A percentile compares a stretch with the other conserved stretches of the same genome.
Conservation (phyloP, 2,329 filamentous ascomycete species). For the Paramyrothecium sp. region DNA sequence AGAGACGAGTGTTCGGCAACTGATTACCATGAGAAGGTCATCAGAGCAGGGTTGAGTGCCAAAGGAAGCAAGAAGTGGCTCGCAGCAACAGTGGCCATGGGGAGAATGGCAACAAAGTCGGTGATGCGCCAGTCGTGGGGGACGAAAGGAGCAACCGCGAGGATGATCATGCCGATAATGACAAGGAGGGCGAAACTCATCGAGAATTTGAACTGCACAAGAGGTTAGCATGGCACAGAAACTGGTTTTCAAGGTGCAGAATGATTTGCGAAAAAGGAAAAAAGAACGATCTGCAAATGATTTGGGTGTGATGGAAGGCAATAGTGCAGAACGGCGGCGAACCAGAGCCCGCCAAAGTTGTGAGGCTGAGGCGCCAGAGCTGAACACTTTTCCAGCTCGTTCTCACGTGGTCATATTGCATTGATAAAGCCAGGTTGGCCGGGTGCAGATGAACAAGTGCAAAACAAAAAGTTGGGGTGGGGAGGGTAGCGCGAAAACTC, state of each 20-base stretch:
- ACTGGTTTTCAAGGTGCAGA: background rate
- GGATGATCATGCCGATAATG: constrained; percentile 61
- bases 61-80: constrained; percentile 72
- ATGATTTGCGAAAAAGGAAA: constrained; percentile 14
- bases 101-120: constrained; percentile 73
- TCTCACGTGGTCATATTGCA: no score
- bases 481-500: constrained; percentile 35
- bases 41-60: constrained; percentile 74
- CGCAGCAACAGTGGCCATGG: constrained; percentile 68
- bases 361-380: constrained; percentile 22
- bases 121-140: constrained; percentile 65
- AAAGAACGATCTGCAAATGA: background rate
- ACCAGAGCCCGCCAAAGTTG: background rate
- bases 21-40: constrained; percentile 73
- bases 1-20: background rate
- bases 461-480: background rate
- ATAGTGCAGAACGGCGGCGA: constrained; percentile 12
- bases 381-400: constrained; percentile 18
- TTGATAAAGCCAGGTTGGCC: no score
- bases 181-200: constrained; percentile 61
- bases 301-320: constrained; percentile 8
- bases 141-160: constrained; percentile 63
- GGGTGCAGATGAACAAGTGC: no score
- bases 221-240: constrained; percentile 14
- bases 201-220: constrained; percentile 65